Evolutionary conservation across 495 filamentous ascomycete genomes (phyloP), one percentile per base, ranked within the genome.

Genomic region (Aspergillus saccharolyticus): DNA sequence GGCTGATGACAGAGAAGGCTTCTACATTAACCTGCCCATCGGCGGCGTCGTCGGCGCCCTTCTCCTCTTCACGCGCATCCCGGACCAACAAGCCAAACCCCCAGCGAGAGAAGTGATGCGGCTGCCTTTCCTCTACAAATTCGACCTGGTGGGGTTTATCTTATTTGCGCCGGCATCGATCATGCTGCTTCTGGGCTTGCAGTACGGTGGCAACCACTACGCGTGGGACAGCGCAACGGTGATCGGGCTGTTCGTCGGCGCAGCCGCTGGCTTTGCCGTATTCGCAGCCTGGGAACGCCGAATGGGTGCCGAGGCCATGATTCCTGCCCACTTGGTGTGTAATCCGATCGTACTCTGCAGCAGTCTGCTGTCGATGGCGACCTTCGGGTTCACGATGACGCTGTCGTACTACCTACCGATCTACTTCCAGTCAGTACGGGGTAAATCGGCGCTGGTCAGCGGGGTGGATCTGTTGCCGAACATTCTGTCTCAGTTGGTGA

Each of bases 21-120:
- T 87, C 63, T 87, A 83, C 60, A 80, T 87, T 54, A 88, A 87
- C 62, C 74, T 87, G 20, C 84, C 83, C 0, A 73, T 86, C 44
- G 84, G 83, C 15, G 82, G 58, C 4, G 50, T 83, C 14, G 73
- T 78, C 1, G 75, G 68, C 7, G 17, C 76, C 8, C 60, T 84
- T 18, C 52, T 74, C 14, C 42, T 84, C 17, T 71, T 83, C 56
- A 62, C 82, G 56, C 62, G 73, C 5, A 73, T 84, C 5, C 83
- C 85, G 4, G 64, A 77, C 51, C 59, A 74, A 16, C 69, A 62
- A 4, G 45, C 57, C 33, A 80, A 79, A 51, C 71, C 78, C 42
- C 67, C 67, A 44, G 57, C 74, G 30, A 64, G 68, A 18, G 55
- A 44, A 16, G 64, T n/a, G 55, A 69, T 72, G 21, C 57, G 21